Evolutionary conservation across 164 flowering plant genomes (phyloP).

Genomic region (Pachysandra terminalis): DNA sequence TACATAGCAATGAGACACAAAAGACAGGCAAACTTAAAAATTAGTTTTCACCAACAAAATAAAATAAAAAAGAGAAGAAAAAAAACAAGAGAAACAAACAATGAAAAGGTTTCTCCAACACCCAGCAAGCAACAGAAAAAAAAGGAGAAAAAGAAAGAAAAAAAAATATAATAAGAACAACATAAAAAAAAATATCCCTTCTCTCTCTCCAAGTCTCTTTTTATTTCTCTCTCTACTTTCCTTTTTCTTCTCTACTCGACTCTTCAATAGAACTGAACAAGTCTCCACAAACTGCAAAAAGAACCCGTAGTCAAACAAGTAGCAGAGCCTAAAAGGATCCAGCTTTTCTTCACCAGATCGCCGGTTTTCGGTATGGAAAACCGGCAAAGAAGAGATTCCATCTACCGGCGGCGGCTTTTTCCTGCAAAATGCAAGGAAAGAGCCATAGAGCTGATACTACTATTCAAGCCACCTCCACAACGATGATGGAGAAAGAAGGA

Average conservation of each 20-base stretch:
- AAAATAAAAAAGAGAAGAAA: too few relatives aligned
- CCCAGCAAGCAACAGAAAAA: conserved; percentile 9
- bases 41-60: not conserved
- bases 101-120: not conserved
- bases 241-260: too few relatives aligned
- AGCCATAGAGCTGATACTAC: conserved; percentile 7
- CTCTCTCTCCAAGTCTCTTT: conserved; percentile 12
- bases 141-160: too few relatives aligned
- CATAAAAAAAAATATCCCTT: conserved; percentile 17
- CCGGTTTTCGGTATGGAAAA: conserved; percentile 38
- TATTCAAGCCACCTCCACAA: conserved; percentile 5
- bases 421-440: conserved; percentile 34
- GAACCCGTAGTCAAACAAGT: not conserved
- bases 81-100: conserved; percentile 22
- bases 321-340: not conserved
- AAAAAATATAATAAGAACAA: conserved; percentile 1
- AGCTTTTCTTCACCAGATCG: conserved; percentile 13
- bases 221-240: conserved; percentile 3
- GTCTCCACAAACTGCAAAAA: not conserved
- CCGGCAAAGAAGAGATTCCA: conserved; percentile 27
- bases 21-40: conserved; percentile 9
- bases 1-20: conserved; percentile 29
- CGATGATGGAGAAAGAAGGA: conserved; percentile 9
- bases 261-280: conserved; percentile 2
- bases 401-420: conserved; percentile 28